These are phyloP conservation scores for Lentinula boryana DNA, from an alignment of 768 basidiomycete species.

Conservation along the genomic window DNA sequence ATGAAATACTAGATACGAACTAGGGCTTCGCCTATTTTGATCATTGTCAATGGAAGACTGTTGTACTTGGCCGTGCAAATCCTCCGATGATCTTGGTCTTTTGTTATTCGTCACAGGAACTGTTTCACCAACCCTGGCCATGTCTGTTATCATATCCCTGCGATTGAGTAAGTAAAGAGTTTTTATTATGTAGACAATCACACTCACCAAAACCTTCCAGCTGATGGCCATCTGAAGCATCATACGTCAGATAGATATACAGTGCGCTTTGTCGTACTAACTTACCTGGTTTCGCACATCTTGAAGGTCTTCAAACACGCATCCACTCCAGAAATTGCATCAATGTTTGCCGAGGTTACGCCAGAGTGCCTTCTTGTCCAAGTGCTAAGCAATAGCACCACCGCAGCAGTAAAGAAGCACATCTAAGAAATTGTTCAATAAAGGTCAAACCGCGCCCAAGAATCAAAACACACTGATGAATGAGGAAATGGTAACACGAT, in stretches of 20 bases:
- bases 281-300: slow-evolving; percentile 32
- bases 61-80: background rate
- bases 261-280: background rate
- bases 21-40: background rate
- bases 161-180: background rate
- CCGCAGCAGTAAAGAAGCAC: slow-evolving; percentile 32
- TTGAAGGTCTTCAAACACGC: slow-evolving; percentile 51
- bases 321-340: slow-evolving; percentile 56
- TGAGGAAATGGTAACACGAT: slow-evolving; percentile 23
- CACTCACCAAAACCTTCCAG: slow-evolving; percentile 34
- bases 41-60: background rate
- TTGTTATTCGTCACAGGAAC: slow-evolving; percentile 2
- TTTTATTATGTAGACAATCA: background rate
- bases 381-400: slow-evolving; percentile 60
- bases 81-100: slow-evolving; percentile 1
- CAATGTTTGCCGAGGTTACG: slow-evolving; percentile 34
- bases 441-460: background rate
- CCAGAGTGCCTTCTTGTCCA: slow-evolving; percentile 55
- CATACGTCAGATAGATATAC: background rate
- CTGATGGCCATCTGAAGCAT: slow-evolving; percentile 29
- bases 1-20: background rate
- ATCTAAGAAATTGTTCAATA: slow-evolving; percentile 18
- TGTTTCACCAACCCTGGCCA: slow-evolving; percentile 17
- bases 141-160: slow-evolving; percentile 31
- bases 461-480: slow-evolving; percentile 25